Evolutionary conservation across 2,329 filamentous ascomycete species (phyloP), one percentile per base, ranked within the genome.

Genomic region (Chaetomiaceae sp.): DNA sequence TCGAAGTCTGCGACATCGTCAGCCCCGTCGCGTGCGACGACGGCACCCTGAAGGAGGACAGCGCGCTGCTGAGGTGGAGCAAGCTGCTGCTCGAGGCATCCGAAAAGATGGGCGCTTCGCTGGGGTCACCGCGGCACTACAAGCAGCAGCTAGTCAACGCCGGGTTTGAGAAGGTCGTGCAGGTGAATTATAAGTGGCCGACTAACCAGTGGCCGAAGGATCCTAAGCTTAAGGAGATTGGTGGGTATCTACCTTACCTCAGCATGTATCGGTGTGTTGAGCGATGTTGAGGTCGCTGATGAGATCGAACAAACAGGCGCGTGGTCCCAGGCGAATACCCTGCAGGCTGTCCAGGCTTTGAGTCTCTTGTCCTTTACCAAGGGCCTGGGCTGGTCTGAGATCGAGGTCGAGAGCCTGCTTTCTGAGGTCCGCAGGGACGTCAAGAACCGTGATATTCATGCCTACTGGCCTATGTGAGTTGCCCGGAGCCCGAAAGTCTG

Each of bases 141-240:
- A 68, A 70, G 56, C 64, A 67, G 29, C 69, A 70, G 51, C 66
- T 81, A 53, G 58, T 65, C 22, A 71, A 74, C 14, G 74, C 74
- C 0, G 80, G 80, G 1, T 81, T 82, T 58, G 65, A 69, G 46
- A 70, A 80, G 57, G 72, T 82, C 0, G 61, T 63, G 0, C 72
- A 79, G 59, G 64, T 69, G 7, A 61, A 72, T 19, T 74, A 66
- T 63, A 73, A 72, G 61, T 70, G 76, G 62, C 76, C 77, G 0
- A 66, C 71, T 31, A 75, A 73, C 53, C 64, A 68, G 1, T 80
- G 77, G 76, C 70, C 76, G 0, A 72, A 70, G 45, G 73, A 77
- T 27, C 66, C 66, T 15, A 71, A 72, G 31, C 65, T 76, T 45
- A 81, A 79, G 62, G 70, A 76, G 19, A 27, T 52, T 5, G 40